These are phyloP conservation scores for Coemansia interrupta DNA, from an alignment of 192 early-diverging fungal genomes.

Conservation along the genomic window DNA sequence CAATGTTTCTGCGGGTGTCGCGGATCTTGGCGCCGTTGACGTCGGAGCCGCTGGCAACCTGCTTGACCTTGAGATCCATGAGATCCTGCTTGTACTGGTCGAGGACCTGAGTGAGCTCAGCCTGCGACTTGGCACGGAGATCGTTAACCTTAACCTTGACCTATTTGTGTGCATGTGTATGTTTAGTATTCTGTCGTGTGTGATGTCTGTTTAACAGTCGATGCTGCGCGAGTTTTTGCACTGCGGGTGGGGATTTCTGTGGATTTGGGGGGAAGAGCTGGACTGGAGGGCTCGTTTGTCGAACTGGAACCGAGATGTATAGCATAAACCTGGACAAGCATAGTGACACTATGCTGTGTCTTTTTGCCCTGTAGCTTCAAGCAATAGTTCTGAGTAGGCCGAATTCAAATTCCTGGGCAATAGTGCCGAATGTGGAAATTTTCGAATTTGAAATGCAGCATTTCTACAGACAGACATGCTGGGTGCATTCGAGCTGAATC, in stretches of 20 bases:
- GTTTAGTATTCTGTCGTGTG: not conserved
- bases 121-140: slow-evolving; percentile 92
- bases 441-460: not conserved
- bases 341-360: no score
- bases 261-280: no score
- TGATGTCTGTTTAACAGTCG: not conserved
- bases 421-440: not conserved
- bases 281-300: no score
- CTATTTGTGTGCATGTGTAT: slow-evolving; percentile 35
- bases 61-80: slow-evolving; percentile 87
- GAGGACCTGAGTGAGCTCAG: slow-evolving; percentile 85
- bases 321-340: no score
- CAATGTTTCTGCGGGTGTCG: slow-evolving; percentile 89
- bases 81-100: slow-evolving; percentile 95
- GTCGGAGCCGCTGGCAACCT: slow-evolving; percentile 73
- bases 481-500: no score
- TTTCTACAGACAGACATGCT: not conserved
- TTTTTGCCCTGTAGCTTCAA: no score
- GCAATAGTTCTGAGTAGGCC: no score
- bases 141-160: slow-evolving; percentile 88
- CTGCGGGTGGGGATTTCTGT: not conserved
- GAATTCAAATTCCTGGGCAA: not conserved
- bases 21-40: slow-evolving; percentile 66
- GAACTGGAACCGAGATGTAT: no score
- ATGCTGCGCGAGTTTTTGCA: no score